Evolutionary conservation across 257 asterid species (phyloP), one percentile per base, ranked within the genome.

Genomic region (Orobanche coerulescens): DNA sequence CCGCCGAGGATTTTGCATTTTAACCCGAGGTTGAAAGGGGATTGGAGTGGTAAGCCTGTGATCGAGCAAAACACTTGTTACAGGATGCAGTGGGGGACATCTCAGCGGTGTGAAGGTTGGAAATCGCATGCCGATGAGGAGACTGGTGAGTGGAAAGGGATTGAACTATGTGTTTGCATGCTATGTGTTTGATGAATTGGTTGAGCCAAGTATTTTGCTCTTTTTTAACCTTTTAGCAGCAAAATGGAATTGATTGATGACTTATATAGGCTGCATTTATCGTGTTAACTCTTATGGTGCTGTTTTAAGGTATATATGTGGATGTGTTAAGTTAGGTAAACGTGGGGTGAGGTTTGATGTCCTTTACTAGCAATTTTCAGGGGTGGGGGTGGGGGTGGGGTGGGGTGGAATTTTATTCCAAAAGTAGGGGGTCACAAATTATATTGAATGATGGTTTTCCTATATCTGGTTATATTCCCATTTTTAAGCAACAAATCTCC

Each of bases 21-120:
- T 7, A 90, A 90, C 73, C 97, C 97, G 0, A 47, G 96, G 62
- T 72, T 90, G 78, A 87, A 82, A 58, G 97, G 98, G 62, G 98
- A 91, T 81, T 91, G 96, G 96, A 85, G 94, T 71, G 96, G 90
- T 40, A 83, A 76, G 75, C 96, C 98, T 26, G 96, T 91, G 50
- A 88, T 85, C 57, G 98, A 88, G 85, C 88, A 78, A 66, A 91
- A 91, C 65, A 91, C 96, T 47, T 91, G 98, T 75, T 91, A 88
- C 36, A 82, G 98, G 66, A 85, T 83, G 96, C 96, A 91, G 65
- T 91, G 98, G 98, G 98, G 98, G 13, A 75, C 92, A 0, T 75
- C 98, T 0, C 96, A 85, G 61, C 57, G 96, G 56, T 91, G 98
- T 30, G 94, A 88, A 40, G 98, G 98, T 15, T 86, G 95, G 96